Evolutionary conservation across 257 asterid species (phyloP), one percentile per base, ranked within the genome.

Genomic region (Solanum corneliomulleri): DNA sequence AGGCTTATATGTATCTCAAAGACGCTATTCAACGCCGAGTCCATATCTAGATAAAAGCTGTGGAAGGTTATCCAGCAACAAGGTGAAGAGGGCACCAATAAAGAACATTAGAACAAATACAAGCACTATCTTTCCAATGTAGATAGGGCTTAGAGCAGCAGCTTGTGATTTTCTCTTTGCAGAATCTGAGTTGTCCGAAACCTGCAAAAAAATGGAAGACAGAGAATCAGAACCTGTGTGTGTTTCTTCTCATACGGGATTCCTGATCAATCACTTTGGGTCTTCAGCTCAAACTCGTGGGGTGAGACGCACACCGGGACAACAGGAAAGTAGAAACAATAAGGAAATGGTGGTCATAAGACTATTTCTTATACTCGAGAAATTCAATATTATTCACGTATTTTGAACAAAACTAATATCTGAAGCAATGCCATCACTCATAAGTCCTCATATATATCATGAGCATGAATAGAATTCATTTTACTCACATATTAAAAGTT

Each of bases 21-120:
- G 84, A 78, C 3, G 84, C 84, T 78, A 78, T 45, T 80, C 68
- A 47, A 47, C 13, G 45, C 29, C 15, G 69, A 49, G 68, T 0
- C 39, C 44, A 81, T 81, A 81, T 81, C 39, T 27, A 47, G 85
- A 90, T 90, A 93, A 89, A 69, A 94, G 75, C 58, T 83, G 88
- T 2, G 99, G 99, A 88, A 97, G 98, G 91, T 96, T 94, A 88
- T 97, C 98, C 66, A 97, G 90, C 23, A 90, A 86, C 92, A 94
- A 68, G 1, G 97, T 91, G 93, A 94, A 93, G 83, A 87, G 41
- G 76, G 98, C 96, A 77, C 96, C 99, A 15, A 97, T 84, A 66
- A 91, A 88, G 80, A 97, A 93, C 77, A 97, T 88, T 83, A 97
- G 86, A 81, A 94, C 56, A 86, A 95, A 93, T 6, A 95, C 95